Evolutionary conservation across 148 eudicot genomes (phyloP).

Genomic region (Vaccinium corymbosum): DNA sequence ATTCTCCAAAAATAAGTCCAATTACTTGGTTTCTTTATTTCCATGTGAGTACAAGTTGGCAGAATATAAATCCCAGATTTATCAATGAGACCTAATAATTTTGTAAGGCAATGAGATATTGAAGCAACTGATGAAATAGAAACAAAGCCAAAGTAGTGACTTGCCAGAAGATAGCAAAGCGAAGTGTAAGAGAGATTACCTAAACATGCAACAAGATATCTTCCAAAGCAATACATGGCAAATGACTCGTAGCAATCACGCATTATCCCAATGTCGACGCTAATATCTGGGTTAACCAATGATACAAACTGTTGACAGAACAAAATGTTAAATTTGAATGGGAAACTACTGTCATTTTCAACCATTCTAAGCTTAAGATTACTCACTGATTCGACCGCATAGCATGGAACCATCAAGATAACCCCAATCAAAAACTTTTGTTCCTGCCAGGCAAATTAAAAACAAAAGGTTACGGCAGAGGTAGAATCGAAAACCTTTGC

Average conservation of each 20-base stretch:
- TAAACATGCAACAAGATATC: slow-evolving; percentile 93
- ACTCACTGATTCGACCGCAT: slow-evolving; percentile 92
- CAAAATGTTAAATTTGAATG: slow-evolving; percentile 9
- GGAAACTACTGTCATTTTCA: background rate
- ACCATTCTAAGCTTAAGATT: background rate
- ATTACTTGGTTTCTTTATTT: background rate
- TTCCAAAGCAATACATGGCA: slow-evolving; percentile 99
- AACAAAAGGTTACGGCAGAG: background rate
- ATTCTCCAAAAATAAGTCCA: slow-evolving; percentile 3
- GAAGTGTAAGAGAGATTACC: slow-evolving; percentile 45
- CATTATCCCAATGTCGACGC: slow-evolving; percentile 87
- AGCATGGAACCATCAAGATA: slow-evolving; percentile 93
- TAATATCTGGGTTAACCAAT: slow-evolving; percentile 75
- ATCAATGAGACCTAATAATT: slow-evolving; percentile 1
- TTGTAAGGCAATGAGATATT: background rate
- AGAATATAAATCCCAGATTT: background rate
- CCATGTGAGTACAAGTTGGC: background rate
- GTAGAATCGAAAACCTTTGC: background rate
- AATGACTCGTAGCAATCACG: slow-evolving; percentile 98
- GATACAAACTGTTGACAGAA: slow-evolving; percentile 68
- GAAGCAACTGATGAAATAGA: background rate
- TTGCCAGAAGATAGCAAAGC: background rate
- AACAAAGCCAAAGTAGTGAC: background rate
- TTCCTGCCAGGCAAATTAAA: slow-evolving; percentile 52
- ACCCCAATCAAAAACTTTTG: slow-evolving; percentile 97